Conservation (phyloP, 2,329 filamentous ascomycete genomes). For the Stromatinia cepivora region DNA sequence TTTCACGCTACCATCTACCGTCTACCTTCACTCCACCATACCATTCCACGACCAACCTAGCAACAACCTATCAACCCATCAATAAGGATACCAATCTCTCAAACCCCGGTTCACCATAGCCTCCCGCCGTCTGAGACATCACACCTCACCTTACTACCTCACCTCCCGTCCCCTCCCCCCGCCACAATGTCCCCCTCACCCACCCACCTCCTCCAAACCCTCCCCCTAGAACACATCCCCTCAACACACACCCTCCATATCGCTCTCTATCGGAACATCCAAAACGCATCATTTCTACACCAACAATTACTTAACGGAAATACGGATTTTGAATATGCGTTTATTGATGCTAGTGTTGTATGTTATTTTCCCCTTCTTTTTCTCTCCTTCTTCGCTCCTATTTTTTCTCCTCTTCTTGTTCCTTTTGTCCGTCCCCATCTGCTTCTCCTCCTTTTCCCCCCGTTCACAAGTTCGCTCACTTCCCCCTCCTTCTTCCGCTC, state of each 20-base stretch:
- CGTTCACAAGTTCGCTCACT: background rate
- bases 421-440: too few species aligned
- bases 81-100: background rate
- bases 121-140: background rate
- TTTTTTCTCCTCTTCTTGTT: background rate
- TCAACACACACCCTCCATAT: slow-evolving; percentile 66
- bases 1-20: too few species aligned
- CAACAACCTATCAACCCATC: background rate
- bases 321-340: slow-evolving; percentile 84
- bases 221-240: slow-evolving; percentile 76
- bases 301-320: slow-evolving; percentile 85
- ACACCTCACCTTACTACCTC: background rate
- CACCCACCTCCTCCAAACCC: slow-evolving; percentile 51
- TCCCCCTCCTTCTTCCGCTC: background rate
- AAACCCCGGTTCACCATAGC: background rate
- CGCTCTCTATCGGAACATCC: slow-evolving; percentile 72
- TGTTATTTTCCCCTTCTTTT: slow-evolving; percentile 35
- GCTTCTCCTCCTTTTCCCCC: too few species aligned
- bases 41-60: too few species aligned
- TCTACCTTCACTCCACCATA: too few species aligned
- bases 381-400: background rate
- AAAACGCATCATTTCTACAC: slow-evolving; percentile 76
- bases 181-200: slow-evolving; percentile 42
- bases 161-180: background rate
- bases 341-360: slow-evolving; percentile 83